Percentiles rank a stretch among this genome's conserved stretches.
phyloP scores from a whole-genome alignment of 371 early-diverging fungal species.

The Mucor mucedo region DNA sequence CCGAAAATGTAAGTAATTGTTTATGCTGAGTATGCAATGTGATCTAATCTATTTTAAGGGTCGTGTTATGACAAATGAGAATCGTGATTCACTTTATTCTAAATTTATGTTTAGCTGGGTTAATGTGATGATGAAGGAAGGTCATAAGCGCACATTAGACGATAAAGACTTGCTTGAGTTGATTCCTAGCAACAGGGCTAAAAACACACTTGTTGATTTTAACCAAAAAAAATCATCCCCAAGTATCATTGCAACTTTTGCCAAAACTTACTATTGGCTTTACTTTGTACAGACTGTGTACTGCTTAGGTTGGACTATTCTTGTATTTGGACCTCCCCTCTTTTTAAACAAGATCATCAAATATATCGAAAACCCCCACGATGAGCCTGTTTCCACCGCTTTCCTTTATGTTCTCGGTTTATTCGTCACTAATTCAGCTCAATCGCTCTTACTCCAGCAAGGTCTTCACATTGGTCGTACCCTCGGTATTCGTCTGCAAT shows the following conservation, averaged over 20 bases:
- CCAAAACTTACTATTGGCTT: constrained; percentile 39
- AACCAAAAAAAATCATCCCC: constrained; percentile 14
- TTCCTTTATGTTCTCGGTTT: constrained; percentile 67
- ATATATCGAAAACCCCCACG: constrained; percentile 53
- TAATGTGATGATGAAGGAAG: constrained; percentile 56
- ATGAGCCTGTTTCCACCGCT: constrained; percentile 39
- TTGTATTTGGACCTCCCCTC: constrained; percentile 61
- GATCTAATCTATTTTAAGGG: constrained; percentile 9
- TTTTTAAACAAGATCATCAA: constrained; percentile 62
- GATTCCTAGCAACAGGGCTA: constrained; percentile 40
- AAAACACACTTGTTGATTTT: constrained; percentile 30
- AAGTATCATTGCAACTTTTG: constrained; percentile 30
- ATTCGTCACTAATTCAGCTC: constrained; percentile 52
- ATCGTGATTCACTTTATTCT: constrained; percentile 58
- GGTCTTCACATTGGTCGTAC: constrained; percentile 63
- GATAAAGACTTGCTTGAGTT: constrained; percentile 58
- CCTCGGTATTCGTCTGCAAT: constrained; percentile 55
- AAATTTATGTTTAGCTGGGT: constrained; percentile 61
- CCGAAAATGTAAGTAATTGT: constrained; percentile 36
- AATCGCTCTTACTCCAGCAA: constrained; percentile 55
- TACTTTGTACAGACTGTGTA: constrained; percentile 48
- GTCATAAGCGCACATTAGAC: constrained; percentile 50
- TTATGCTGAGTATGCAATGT: neutral
- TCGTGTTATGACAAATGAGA: constrained; percentile 56
- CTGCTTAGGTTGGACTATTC: constrained; percentile 52